Percentiles rank a stretch among this genome's conserved stretches.
Evolutionary conservation across 177 flowering plant species (phyloP).

Genomic region (Vitis hybrid): DNA sequence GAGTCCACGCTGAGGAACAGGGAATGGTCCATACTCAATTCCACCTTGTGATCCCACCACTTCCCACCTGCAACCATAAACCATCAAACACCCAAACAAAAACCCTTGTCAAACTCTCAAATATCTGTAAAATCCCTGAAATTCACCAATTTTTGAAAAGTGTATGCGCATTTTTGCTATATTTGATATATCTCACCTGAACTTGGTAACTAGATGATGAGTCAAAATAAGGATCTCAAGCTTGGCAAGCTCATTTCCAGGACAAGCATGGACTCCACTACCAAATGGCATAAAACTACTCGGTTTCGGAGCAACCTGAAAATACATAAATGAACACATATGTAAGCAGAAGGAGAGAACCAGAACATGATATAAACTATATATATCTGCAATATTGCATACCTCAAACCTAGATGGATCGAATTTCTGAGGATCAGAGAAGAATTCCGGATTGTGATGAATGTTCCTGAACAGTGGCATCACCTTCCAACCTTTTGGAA

Average conservation of each 20-base stretch:
- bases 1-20: slow-evolving; percentile 56
- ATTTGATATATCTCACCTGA: slow-evolving; percentile 37
- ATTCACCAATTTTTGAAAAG: no score
- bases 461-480: slow-evolving; percentile 61
- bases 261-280: slow-evolving; percentile 67
- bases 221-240: slow-evolving; percentile 63
- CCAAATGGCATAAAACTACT: slow-evolving; percentile 83
- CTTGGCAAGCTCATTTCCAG: slow-evolving; percentile 84
- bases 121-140: neutral
- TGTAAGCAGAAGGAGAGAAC: no score
- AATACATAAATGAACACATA: neutral
- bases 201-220: slow-evolving; percentile 66
- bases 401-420: slow-evolving; percentile 76
- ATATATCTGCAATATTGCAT: neutral
- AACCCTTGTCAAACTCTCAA: neutral
- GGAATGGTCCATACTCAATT: slow-evolving; percentile 59
- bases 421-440: slow-evolving; percentile 55
- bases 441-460: slow-evolving; percentile 53
- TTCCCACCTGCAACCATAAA: slow-evolving; percentile 49
- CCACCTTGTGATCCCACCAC: slow-evolving; percentile 39
- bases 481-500: slow-evolving; percentile 67
- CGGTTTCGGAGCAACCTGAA: slow-evolving; percentile 56
- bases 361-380: neutral
- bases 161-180: neutral
- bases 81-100: slow-evolving; percentile 5